Evolutionary conservation across 768 basidiomycete species (phyloP).

Genomic region (Leccinum boreale): DNA sequence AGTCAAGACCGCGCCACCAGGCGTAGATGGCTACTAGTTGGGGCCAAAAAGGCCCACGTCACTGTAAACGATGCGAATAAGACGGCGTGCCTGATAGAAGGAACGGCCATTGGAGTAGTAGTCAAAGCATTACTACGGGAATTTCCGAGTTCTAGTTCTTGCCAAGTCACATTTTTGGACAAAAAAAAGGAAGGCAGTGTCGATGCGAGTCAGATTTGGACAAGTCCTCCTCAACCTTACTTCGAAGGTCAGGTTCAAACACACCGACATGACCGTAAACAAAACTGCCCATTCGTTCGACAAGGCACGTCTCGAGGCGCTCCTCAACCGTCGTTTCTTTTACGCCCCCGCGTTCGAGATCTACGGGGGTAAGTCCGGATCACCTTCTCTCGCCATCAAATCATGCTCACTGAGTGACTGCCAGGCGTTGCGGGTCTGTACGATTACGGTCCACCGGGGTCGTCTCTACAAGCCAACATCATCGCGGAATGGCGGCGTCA

Average conservation of each 20-base stretch:
- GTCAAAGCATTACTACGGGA: not conserved
- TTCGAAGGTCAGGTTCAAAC: slow-evolving; percentile 8
- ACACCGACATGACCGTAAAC: slow-evolving; percentile 48
- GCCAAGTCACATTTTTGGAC: not conserved
- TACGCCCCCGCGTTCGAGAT: slow-evolving; percentile 98
- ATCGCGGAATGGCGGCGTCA: slow-evolving; percentile 95
- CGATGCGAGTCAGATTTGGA: slow-evolving; percentile 28
- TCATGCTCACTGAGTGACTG: not conserved
- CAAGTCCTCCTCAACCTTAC: not conserved
- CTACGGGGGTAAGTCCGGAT: slow-evolving; percentile 74
- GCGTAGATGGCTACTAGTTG: no score
- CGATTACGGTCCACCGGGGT: slow-evolving; percentile 97
- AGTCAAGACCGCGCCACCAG: not conserved
- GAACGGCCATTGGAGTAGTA: no score
- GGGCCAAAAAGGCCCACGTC: no score
- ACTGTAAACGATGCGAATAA: no score
- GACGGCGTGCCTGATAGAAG: no score
- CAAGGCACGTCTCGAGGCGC: slow-evolving; percentile 77
- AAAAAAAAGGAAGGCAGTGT: not conserved
- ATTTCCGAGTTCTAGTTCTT: not conserved
- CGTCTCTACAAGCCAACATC: slow-evolving; percentile 94
- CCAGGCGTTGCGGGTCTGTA: slow-evolving; percentile 95
- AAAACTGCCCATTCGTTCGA: slow-evolving; percentile 86
- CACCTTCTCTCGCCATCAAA: not conserved
- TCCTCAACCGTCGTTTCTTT: slow-evolving; percentile 91